These are phyloP conservation scores for Suhomyces sp. DNA, from an alignment of 805 yeast species.

Conservation along the genomic window DNA sequence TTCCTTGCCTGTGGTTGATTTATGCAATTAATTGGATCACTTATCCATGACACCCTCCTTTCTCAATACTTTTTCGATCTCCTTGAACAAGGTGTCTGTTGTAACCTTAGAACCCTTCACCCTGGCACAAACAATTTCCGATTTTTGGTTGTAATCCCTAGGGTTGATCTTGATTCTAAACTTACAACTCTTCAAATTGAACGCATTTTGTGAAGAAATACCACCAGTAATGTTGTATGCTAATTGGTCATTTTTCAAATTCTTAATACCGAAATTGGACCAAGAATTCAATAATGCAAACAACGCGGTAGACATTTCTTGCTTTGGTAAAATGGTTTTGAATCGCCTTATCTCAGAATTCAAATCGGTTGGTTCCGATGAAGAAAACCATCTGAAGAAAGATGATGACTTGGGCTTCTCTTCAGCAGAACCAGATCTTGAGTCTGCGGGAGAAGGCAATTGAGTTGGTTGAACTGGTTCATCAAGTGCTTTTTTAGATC, in stretches of 20 bases:
- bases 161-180: constrained; percentile 54
- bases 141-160: constrained; percentile 42
- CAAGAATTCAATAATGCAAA: constrained; percentile 62
- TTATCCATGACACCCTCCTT: constrained; percentile 60
- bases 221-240: constrained; percentile 55
- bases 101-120: constrained; percentile 66
- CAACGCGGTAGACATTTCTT: constrained; percentile 64
- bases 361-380: constrained; percentile 18
- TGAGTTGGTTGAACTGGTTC: constrained; percentile 20
- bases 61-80: constrained; percentile 61
- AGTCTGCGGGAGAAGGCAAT: constrained; percentile 38
- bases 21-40: too few relatives aligned
- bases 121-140: constrained; percentile 59
- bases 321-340: constrained; percentile 43
- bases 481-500: constrained; percentile 40
- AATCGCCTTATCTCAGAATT: constrained; percentile 34
- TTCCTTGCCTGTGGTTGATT: too few relatives aligned
- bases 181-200: constrained; percentile 62
- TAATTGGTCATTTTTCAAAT: constrained; percentile 46
- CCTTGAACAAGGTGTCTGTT: constrained; percentile 56
- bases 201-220: constrained; percentile 58
- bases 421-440: constrained; percentile 26
- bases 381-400: constrained; percentile 46
- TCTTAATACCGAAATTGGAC: constrained; percentile 68
- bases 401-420: constrained; percentile 26